Evolutionary conservation across 1,139 yeast genomes (phyloP), one percentile per base, ranked within the genome.

Genomic region (Debaryomycetaceae sp.): DNA sequence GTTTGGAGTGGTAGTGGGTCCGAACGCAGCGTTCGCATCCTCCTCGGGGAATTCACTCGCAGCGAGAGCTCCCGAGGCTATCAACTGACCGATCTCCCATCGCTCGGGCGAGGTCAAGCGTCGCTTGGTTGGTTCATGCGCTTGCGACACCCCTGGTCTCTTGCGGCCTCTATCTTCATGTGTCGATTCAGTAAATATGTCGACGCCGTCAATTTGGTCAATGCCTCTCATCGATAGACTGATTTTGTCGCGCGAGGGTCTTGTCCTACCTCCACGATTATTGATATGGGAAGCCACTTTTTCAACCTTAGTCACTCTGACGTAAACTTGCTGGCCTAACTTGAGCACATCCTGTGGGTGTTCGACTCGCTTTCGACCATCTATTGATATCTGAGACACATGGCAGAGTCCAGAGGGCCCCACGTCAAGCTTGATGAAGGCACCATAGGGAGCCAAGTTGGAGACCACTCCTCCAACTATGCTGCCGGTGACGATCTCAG

Each of bases 31-130:
- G 37, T 56, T 59, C 5, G 65, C 60, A 30, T 71, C 78, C 23
- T 75, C 83, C 32, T 81, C 93, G 2, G 91, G 91, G 45, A 79
- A 79, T 37, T 82, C 91, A 9, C 77, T 69, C 0, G 81, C 75
- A 2, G 78, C 66, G 0, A 77, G 75, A 0, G 75, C 91, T 2
- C 95, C 95, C 3, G 93, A 77, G 0, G 93, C 83, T 21, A 83
- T 80, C 20, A 85, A 61, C 47, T 89, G 96, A 20, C 84, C 65
- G 31, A 85, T 70, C 47, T 89, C 96, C 95, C 96, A 89, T 35
- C 89, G 59, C 51, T 89, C 97, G 1, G 95, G 94, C 0, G 94
- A 82, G 0, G 93, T 80, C 23, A 82, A 53, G 31, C 85, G 60
- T 43, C 78, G 65, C 35, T 63, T 55, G 12, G 35, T 29, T 9